Base-by-base conservation (phyloP, 257 asterid genomes). In the Galeopsis tetrahit region DNA sequence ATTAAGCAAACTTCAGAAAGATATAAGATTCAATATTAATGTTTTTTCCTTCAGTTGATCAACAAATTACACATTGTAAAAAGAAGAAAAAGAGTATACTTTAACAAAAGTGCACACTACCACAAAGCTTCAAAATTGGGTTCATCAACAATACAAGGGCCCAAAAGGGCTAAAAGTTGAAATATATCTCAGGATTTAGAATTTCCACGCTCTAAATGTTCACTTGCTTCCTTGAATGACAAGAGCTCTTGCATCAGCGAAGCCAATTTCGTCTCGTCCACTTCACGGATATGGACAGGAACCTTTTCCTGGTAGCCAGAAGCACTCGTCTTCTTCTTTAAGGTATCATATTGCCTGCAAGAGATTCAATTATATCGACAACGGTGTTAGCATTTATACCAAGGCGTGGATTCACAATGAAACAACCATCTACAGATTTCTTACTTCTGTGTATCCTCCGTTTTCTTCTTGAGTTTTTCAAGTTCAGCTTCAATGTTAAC, bases 401-500 rank as follows among this genome's bases (percentile, higher is more conserved):
- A 6, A 65, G 34, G 58, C 38, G 3, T 15, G 2, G 48, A 8
- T 14, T 15, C 7, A 7, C 4, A 75, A 56, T 35, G 21, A 14
- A 65, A 42, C 4, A 21, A 61, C 11, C 33, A 49, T 34, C 46
- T 46, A 48, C 17, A 31, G 53, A 63, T 62, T 56, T 39, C 89
- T 83, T 81, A 91, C 99, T 78, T 91, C 68, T 84, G 83, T 31
- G 85, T 72, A 38, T 94, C 97, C 66, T 86, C 97, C 94, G 82
- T 84, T 87, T 81, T 91, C 83, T 87, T 94, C 77, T 43, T 80
- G 32, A 94, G 85, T 78, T 90, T 94, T 72, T 91, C 97, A 64
- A 78, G 91, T 76, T 89, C 97, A 46, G 89, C 97, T 68, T 86
- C 93, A 10, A 83, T 83, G 31, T 89, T 79, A 32, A 84, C 68